Base-by-base conservation (phyloP, 2,329 filamentous ascomycete genomes). In the Karstenula rhodostoma region DNA sequence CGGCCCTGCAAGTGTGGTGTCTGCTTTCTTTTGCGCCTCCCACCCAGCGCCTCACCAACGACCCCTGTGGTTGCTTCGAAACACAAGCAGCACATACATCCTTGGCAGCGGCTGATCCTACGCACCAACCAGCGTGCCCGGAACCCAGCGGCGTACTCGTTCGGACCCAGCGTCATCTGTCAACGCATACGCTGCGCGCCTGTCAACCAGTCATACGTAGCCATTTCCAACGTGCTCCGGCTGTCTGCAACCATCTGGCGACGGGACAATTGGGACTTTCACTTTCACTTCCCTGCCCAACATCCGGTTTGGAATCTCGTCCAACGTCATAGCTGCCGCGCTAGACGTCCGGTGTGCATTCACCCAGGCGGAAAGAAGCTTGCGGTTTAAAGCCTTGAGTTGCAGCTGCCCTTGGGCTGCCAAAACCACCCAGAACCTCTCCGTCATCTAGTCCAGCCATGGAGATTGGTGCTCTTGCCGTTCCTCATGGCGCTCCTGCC, bases 401-500 rank as follows among this genome's bases (percentile, higher is more conserved):
- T 53, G 50, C 37, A 42, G 12, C 23, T n/a, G 13, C 42, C 13
- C 17, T 29, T 19, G 35, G 2, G 17, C 23, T 13, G 15, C 33
- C 35, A 27, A 19, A 19, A 43, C 15, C 10, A 43, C 25, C 22
- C 23, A 29, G 37, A n/a, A 52, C 19, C 37, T 25, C 29, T 19
- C 13, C 23, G 23, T 32, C 15, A 17, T 22, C 35, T 7, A 40
- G 37, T 40, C 23, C 27, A 55, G 29, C 37, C 19, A 55, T 55
- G 52, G 52, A 55, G 19, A 43, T 43, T 27, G 40, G 27, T 23
- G 25, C 52, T 23, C 29, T 55, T 46, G 29, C 52, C 52, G 35
- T 55, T 15, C 52, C 52, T 19, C 52, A 55, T 35, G 52, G 52
- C 42, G 52, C 42, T 46, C 40, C 52, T 43, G 42, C 27, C 42